Evolutionary conservation across 2,329 filamentous ascomycete species (phyloP).

Genomic region (Aspergillus terreus): DNA sequence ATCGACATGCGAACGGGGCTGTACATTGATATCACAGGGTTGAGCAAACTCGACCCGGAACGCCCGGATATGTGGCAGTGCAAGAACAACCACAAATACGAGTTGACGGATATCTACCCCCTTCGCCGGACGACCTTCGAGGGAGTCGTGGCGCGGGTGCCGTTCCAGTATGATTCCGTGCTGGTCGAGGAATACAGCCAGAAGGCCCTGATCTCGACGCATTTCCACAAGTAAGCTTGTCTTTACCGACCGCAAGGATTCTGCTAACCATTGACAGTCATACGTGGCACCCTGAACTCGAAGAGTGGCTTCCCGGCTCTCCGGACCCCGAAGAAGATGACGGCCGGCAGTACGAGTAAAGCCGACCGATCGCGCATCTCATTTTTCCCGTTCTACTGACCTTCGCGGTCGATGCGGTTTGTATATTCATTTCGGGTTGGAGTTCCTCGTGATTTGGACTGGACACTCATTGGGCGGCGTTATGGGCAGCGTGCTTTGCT

Average conservation of each 20-base stretch:
- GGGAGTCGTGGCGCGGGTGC: constrained; percentile 66
- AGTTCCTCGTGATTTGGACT: constrained; percentile 1
- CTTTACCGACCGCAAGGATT: background rate
- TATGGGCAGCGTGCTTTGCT: background rate
- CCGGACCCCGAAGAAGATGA: constrained; percentile 6
- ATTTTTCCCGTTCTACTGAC: background rate
- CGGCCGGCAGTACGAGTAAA: constrained; percentile 15
- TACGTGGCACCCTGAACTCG: constrained; percentile 30
- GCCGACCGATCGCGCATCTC: background rate
- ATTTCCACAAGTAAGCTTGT: constrained; percentile 34
- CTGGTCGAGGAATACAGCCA: constrained; percentile 38
- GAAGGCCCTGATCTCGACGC: constrained; percentile 30
- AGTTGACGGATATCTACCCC: constrained; percentile 69
- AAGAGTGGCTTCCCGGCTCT: constrained; percentile 32
- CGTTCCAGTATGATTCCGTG: constrained; percentile 45
- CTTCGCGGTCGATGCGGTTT: background rate
- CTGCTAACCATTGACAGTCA: constrained; percentile 24
- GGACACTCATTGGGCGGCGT: constrained; percentile 2
- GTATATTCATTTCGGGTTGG: constrained; percentile 2
- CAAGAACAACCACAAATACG: constrained; percentile 75
- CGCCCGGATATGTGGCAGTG: constrained; percentile 69
- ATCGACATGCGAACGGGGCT: constrained; percentile 72
- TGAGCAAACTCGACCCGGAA: constrained; percentile 63
- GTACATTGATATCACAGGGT: constrained; percentile 78
- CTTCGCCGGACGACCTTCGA: constrained; percentile 72